Conservation (phyloP, 2,329 filamentous ascomycete genomes). For the Elsinoe ampelina region DNA sequence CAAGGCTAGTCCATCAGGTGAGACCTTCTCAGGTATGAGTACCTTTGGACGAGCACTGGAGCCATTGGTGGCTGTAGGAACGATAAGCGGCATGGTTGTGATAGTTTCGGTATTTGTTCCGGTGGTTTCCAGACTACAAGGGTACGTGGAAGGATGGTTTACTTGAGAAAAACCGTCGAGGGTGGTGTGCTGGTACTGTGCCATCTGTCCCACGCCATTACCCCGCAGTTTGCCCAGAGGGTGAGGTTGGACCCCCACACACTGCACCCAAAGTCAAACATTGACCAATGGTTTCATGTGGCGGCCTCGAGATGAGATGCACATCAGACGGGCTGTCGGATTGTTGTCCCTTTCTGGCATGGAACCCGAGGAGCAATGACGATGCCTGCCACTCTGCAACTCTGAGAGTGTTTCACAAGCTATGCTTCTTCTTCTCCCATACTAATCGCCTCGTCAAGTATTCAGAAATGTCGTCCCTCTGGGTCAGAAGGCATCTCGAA, state of each 20-base stretch:
- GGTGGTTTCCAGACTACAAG: conserved; percentile 5
- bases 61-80: conserved; percentile 21
- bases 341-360: neutral
- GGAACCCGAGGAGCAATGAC: neutral
- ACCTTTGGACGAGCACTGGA: conserved; percentile 40
- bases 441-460: too few species aligned
- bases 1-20: conserved; percentile 64
- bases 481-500: conserved; percentile 31
- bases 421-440: too few species aligned
- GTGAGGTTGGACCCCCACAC: neutral
- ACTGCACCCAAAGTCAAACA: neutral
- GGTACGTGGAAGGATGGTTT: conserved; percentile 5
- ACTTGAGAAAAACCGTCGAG: neutral
- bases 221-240: conserved; percentile 8
- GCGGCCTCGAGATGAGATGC: neutral
- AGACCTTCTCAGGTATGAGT: conserved; percentile 72
- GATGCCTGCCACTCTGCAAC: too few species aligned
- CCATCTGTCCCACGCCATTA: conserved; percentile 10
- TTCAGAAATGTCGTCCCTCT: conserved; percentile 8
- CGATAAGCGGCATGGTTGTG: conserved; percentile 6
- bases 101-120: neutral
- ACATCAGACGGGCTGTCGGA: neutral
- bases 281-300: neutral
- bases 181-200: conserved; percentile 6
- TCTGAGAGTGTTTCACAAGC: too few species aligned